Base-by-base conservation (phyloP, 108 stramenopile species). In the Mayamaea pseudoterrestris region DNA sequence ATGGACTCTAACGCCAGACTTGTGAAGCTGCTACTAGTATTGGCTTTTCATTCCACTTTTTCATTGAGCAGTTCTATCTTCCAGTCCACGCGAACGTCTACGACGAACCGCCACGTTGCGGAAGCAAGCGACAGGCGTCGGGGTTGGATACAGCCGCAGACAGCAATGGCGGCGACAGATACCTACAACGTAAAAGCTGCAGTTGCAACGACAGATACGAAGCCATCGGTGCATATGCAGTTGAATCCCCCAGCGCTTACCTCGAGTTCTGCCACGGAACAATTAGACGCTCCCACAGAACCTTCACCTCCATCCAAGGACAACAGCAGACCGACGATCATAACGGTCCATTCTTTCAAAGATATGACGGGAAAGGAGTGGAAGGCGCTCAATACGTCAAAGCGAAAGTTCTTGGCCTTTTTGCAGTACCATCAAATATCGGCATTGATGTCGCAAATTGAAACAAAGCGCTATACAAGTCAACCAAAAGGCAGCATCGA, bases 331-430 rank as follows among this genome's bases (percentile, higher is more conserved):
- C 32, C 37, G 3, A 20, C 8, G 18, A 39, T 18, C 37, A 39
- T 18, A 39, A 39, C 37, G 8, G 20, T 39, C 20, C 37, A 39
- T 5, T 14, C 20, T 8, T 8, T 39, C 5, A 39, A 39, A 39
- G 16, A 39, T 8, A 39, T 39, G 5, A 42, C 39, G 2, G 27
- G 29, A 42, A n/a, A 43, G 7, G 27, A 5, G n/a, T 54, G 40
- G 41, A 25, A 42, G 25, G 53, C 41, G 2, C 14, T 54, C 41
- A 54, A 54, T 28, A 54, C 53, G 12, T 20, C 53, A 26, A 23
- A n/a, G 2, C 12, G 16, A 13, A 54, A 54, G 25, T 54, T 54
- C 27, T 11, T 43, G 1, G 53, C 53, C 9, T 54, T 52, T 54
- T 42, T 54, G 53, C 16, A 54, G 29, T 54, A 54, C 40, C 12